These are phyloP conservation scores for Suhomyces taliae DNA, from an alignment of 1,139 yeast genomes.

Conservation along the genomic window DNA sequence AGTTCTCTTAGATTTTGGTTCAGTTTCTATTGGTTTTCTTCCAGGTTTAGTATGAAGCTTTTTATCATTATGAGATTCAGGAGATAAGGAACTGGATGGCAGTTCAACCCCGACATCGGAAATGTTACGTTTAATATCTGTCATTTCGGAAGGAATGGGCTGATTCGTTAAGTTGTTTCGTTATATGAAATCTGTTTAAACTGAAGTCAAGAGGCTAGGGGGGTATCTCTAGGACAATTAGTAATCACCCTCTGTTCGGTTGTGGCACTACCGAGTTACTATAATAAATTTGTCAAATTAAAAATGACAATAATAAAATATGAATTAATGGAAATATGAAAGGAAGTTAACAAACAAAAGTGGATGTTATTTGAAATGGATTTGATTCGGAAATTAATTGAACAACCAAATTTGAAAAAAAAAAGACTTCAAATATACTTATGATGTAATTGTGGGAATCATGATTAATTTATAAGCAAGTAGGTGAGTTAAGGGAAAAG, in stretches of 20 bases:
- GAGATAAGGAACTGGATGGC: constrained; percentile 15
- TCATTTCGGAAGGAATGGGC: constrained; percentile 18
- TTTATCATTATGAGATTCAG: constrained; percentile 34
- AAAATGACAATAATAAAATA: too few relatives aligned
- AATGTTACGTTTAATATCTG: constrained; percentile 38
- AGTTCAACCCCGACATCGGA: constrained; percentile 23
- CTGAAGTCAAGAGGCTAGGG: neutral
- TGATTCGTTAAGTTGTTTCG: neutral
- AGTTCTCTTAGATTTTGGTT: constrained; percentile 83
- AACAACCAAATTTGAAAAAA: too few relatives aligned
- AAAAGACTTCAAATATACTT: neutral
- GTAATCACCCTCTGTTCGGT: constrained; percentile 5
- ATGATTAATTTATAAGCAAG: constrained; percentile 4
- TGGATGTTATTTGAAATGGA: too few relatives aligned
- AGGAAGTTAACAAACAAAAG: too few relatives aligned
- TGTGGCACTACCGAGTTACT: constrained; percentile 2
- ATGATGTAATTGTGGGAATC: constrained; percentile 3
- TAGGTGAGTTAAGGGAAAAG: constrained; percentile 3
- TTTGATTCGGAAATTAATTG: neutral
- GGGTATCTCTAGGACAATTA: constrained; percentile 2
- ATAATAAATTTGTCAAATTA: too few relatives aligned
- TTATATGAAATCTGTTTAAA: neutral
- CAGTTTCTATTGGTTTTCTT: constrained; percentile 75
- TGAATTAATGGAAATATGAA: too few relatives aligned
- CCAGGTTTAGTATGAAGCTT: constrained; percentile 46